phyloP scores from a whole-genome alignment of 2,329 filamentous ascomycete genomes.

The Fusarium chlamydosporum region DNA sequence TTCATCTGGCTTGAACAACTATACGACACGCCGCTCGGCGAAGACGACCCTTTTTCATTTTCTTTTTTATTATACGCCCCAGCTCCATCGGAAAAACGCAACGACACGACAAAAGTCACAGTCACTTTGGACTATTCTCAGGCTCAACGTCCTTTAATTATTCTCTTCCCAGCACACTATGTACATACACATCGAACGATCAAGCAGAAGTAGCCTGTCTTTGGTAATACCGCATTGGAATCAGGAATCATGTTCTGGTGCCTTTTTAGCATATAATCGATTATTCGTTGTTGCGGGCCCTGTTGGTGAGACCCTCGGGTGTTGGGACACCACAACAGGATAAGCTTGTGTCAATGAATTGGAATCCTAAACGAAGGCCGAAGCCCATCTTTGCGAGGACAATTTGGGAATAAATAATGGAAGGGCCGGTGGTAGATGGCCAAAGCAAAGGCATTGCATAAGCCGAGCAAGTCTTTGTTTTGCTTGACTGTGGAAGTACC shows the following conservation, averaged over 20 bases:
- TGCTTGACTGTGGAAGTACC: conserved; percentile 34
- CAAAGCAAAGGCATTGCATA: conserved; percentile 37
- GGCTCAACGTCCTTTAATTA: conserved; percentile 51
- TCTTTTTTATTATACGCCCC: conserved; percentile 44
- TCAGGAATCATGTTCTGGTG: conserved; percentile 50
- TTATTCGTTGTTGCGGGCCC: conserved; percentile 37
- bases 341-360: conserved; percentile 12
- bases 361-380: conserved; percentile 11
- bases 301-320: conserved; percentile 22
- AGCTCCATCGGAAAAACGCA: conserved; percentile 47
- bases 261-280: conserved; percentile 53
- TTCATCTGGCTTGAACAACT: conserved; percentile 32
- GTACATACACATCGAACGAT: conserved; percentile 56
- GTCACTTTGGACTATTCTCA: conserved; percentile 54
- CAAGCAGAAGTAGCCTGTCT: conserved; percentile 54
- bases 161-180: conserved; percentile 49
- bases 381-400: conserved; percentile 24
- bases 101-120: conserved; percentile 51
- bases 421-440: conserved; percentile 41
- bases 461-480: conserved; percentile 39
- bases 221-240: conserved; percentile 66
- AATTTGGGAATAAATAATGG: conserved; percentile 21
- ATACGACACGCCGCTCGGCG: conserved; percentile 43
- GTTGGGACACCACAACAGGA: conserved; percentile 29
- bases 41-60: conserved; percentile 45